Base-by-base conservation (phyloP, 2,329 filamentous ascomycete species). In the Hypoxylon sp. region DNA sequence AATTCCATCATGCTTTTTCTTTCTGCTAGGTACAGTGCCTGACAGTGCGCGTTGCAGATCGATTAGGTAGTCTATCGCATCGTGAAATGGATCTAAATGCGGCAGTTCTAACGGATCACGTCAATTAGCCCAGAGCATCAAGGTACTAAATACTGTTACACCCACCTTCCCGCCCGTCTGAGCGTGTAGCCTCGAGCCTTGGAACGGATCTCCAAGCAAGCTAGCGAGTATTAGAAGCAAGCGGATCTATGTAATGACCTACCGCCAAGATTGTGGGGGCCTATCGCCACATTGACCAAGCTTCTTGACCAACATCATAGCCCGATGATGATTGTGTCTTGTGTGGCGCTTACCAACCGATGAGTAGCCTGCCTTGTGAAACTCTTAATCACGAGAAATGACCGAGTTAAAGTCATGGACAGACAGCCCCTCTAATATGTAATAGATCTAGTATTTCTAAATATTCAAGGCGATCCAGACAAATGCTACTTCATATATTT, bases 111-210 rank as follows among this genome's bases (percentile, higher is more conserved):
- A 32, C 46, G 32, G 13, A 28, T 41, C 43, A 30, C 24, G 41
- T 53, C 41, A 43, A 49, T 37, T 26, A 44, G 28, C 8, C 28
- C 20, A 41, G 19, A 17, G 39, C 34, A 37, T 6, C 20, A 48
- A 13, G 32, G 19, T 20, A 49, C 52, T 20, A 56, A 56, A 53
- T 47, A 53, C 34, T 37, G 61, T 61, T 64, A 41, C 57, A 52
- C 46, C 41, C 32, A 47, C 54, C 54, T 39, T 60, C 51, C 64
- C 60, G 34, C 41, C 48, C 56, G 54, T 64, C 54, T 62, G 64
- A 64, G 61, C 60, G 60, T 51, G 57, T 28, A 60, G 63, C 56
- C 51, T 66, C 46, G 59, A 60, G 63, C 56, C 51, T 66, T 50
- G 59, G 52, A 59, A 26, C 7, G 50, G 41, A 62, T 48, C 51